A percentile compares a stretch with the other conserved stretches of the same genome.
phyloP scores from a whole-genome alignment of 2,329 filamentous ascomycete genomes.

The Periconia digitata region DNA sequence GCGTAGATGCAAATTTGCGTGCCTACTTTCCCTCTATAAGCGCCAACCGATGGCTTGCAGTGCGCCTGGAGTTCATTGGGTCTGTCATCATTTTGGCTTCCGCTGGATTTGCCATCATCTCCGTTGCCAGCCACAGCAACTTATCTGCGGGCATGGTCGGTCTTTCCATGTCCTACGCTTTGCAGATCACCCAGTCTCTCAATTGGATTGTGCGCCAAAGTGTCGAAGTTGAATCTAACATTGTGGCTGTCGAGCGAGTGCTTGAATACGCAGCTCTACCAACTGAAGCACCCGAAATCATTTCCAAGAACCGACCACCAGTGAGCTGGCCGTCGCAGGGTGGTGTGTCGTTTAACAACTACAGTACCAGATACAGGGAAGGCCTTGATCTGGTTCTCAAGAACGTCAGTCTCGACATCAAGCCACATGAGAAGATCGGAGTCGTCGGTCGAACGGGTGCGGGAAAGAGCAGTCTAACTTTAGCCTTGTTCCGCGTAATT shows the following conservation, averaged over 20 bases:
- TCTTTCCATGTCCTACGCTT: slow-evolving; percentile 92
- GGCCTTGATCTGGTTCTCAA: slow-evolving; percentile 91
- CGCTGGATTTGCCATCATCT: slow-evolving; percentile 78
- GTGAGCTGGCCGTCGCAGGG: slow-evolving; percentile 91
- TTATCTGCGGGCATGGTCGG: slow-evolving; percentile 78
- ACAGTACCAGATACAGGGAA: slow-evolving; percentile 88
- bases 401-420: slow-evolving; percentile 88
- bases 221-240: slow-evolving; percentile 99
- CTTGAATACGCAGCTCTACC: slow-evolving; percentile 91
- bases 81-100: slow-evolving; percentile 89
- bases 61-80: slow-evolving; percentile 93
- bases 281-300: slow-evolving; percentile 91
- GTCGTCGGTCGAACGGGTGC: slow-evolving; percentile 95
- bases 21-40: slow-evolving; percentile 97
- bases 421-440: slow-evolving; percentile 95
- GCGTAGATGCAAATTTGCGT: slow-evolving; percentile 89
- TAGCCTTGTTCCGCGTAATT: slow-evolving; percentile 93
- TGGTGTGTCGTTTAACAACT: slow-evolving; percentile 86
- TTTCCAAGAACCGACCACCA: slow-evolving; percentile 81
- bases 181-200: slow-evolving; percentile 94
- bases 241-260: slow-evolving; percentile 96
- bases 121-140: slow-evolving; percentile 67
- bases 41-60: slow-evolving; percentile 85
- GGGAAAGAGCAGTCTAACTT: slow-evolving; percentile 90
- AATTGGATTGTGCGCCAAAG: slow-evolving; percentile 99